phyloP scores from a whole-genome alignment of 2,329 filamentous ascomycete species.

The Pseudocercospora musae region DNA sequence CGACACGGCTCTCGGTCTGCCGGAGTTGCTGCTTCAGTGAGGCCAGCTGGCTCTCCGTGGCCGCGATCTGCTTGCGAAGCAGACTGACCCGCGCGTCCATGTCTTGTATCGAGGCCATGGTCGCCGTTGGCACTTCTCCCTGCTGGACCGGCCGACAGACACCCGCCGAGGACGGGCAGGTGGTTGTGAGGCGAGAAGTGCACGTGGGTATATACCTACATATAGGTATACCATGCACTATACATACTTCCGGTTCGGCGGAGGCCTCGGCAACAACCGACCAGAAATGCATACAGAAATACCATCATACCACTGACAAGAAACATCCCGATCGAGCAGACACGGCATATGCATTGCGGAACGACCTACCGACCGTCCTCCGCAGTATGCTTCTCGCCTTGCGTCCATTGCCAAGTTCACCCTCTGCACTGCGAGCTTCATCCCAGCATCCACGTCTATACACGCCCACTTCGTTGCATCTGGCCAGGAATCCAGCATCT shows the following conservation, averaged over 20 bases:
- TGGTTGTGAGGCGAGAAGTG: not conserved
- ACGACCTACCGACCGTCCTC: no score
- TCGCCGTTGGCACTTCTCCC: no score
- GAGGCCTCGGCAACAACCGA: no score
- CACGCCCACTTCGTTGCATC: not conserved
- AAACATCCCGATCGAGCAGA: not conserved
- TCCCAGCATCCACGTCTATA: not conserved
- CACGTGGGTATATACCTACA: no score
- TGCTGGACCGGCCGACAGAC: not conserved
- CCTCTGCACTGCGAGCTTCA: not conserved
- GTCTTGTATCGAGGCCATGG: slow-evolving; percentile 15
- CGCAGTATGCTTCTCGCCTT: not conserved
- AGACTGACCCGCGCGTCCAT: slow-evolving; percentile 34
- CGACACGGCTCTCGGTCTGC: slow-evolving; percentile 39
- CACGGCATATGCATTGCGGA: not conserved
- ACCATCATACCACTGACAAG: not conserved
- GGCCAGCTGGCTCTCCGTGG: slow-evolving; percentile 42
- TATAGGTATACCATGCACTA: no score
- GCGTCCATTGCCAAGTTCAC: not conserved
- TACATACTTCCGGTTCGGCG: no score
- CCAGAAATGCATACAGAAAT: no score
- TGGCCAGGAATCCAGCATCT: not conserved
- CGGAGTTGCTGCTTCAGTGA: slow-evolving; percentile 42
- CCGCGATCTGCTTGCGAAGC: slow-evolving; percentile 42
- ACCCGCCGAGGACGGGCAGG: not conserved